Base-by-base conservation (phyloP, 1,284 basidiomycete species). In the Puccinia polysora region DNA sequence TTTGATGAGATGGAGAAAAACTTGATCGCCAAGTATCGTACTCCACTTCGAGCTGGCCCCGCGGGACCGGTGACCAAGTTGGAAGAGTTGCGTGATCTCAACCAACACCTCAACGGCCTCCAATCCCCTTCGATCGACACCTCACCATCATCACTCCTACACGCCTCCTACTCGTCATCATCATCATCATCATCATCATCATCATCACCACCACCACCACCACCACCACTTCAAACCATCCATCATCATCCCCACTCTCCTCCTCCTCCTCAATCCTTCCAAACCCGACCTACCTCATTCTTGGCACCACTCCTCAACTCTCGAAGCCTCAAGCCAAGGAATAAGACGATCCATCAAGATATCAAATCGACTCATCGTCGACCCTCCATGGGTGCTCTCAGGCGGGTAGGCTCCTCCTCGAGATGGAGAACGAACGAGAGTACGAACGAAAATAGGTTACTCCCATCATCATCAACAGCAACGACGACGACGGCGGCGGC, bases 1-100 rank as follows among this genome's bases (percentile, higher is more conserved):
- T 68, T 68, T 23, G 38, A 68, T 15, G 52, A 68, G 40, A 68
- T 68, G 65, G 65, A 68, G 43, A 47, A 12, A 20, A 64, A 50
- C 38, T 38, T 60, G 14, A 2, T 56, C 18, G 53, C 53, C 53
- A 56, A 56, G 53, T 56, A 56, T 34, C 53, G 53, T 4, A 36
- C 53, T 15, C 7, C 38, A 20, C 53, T 34, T 3, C 53, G 53
- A 5, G 28, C 53, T 1, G 53, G 53, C 5, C 53, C 53, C 2
- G 53, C 23, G 1, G 53, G 53, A 4, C 53, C 53, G 53, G 53
- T 56, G 53, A 56, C 53, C 4, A 56, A 56, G 53, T 6, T 56
- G 32, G 53, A 56, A 20, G 53, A 56, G 14, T 34, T 56, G 1
- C 32, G 23, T 25, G 30, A 56, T 23, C 28, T 56, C 15, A 56